These are phyloP conservation scores for Narthecium ossifragum DNA, from an alignment of 106 monocot species.

Conservation along the genomic window DNA sequence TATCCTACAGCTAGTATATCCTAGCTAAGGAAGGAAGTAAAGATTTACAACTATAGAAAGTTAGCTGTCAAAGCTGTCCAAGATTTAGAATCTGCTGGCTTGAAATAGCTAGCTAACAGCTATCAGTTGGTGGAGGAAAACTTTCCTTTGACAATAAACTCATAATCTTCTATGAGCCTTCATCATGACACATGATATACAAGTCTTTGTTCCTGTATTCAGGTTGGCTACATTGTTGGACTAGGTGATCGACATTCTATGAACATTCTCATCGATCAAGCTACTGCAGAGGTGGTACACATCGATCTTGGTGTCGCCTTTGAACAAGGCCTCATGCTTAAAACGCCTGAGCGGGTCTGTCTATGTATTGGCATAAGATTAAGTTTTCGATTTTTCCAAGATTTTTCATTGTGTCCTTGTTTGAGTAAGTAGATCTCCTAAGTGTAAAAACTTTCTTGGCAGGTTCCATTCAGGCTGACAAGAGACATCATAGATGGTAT, in stretches of 20 bases:
- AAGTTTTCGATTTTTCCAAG: background rate
- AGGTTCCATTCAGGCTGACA: slow-evolving; percentile 96
- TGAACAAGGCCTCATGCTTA: slow-evolving; percentile 99
- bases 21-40: no score
- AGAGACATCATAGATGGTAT: slow-evolving; percentile 94
- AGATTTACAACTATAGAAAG: no score
- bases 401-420: background rate
- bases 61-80: no score
- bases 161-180: no score
- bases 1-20: no score
- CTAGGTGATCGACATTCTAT: slow-evolving; percentile 97
- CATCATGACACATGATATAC: no score
- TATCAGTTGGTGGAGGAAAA: no score
- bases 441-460: background rate
- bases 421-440: background rate
- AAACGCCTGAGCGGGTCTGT: slow-evolving; percentile 96
- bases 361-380: background rate
- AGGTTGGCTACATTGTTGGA: slow-evolving; percentile 99
- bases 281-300: slow-evolving; percentile 90
- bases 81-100: no score
- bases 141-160: no score
- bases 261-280: slow-evolving; percentile 98
- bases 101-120: no score
- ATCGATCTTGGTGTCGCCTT: slow-evolving; percentile 99
- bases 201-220: no score